Base-by-base conservation (phyloP, 306 rosid genomes). In the Malus orientalis region DNA sequence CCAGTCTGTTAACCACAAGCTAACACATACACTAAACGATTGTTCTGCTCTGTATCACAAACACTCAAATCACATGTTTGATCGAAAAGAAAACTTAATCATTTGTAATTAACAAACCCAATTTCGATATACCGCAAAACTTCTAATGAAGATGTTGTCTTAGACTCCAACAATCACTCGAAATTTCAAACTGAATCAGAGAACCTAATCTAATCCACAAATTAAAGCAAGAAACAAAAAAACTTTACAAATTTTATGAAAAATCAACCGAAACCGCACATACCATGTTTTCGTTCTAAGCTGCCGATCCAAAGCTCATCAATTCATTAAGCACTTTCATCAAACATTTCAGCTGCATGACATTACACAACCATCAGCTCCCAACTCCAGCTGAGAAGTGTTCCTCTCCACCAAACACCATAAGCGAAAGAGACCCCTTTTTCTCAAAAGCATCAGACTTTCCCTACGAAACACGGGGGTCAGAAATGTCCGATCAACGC, bases 201-300 rank as follows among this genome's bases (percentile, higher is more conserved):
- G 55, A 44, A 42, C 44, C 22, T 27, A 29, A 27, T 44, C 25
- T 20, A 44, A 45, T 62, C 67, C 40, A 36, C 55, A 38, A 51
- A 33, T 18, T 15, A 47, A 11, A 38, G 23, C 19, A 25, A 55
- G 18, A 30, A 7, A 54, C 3, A 7, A 9, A 62, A 22, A 22
- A 5, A 49, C 6, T 49, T 5, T 2, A 49, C 20, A 49, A 25
- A 49, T 45, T 45, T 9, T 9, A 36, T 20, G 30, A 49, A 51
- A 14, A 18, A 44, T n/a, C 19, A 65, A 71, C 58, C 44, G 38
- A 55, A 61, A 70, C 30, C 19, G 4, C 29, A 33, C 82, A 40
- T 84, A 92, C 97, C 97, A 92, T 92, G 83, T 32, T 30, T 30
- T 32, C 5, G 18, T 55, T 73, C 38, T 5, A 77, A 73, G 80